Base-by-base conservation (phyloP, 441 rosid genomes). In the Erodium trifolium region DNA sequence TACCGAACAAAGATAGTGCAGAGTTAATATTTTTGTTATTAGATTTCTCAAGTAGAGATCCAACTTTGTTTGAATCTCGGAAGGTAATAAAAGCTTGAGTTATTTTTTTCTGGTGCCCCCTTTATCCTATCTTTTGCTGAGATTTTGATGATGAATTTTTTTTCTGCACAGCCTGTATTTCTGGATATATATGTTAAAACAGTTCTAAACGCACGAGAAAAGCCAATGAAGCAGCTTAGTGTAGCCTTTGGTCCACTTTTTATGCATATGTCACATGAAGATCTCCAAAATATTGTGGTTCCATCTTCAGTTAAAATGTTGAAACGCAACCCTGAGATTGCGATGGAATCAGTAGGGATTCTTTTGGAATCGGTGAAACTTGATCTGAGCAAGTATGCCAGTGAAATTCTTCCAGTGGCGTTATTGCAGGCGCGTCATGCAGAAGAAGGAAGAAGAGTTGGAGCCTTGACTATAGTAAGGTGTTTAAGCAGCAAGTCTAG, bases 271-370 rank as follows among this genome's bases (percentile, higher is more conserved):
- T 82, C 85, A 41, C 96, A 85, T 78, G 94, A 89, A 72, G 94
- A 96, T 76, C 87, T 96, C 78, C 96, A 89, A 78, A 82, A 79
- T 72, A 76, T 79, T 60, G 87, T 96, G 65, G 73, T 93, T 79
- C 96, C 98, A 17, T 81, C 98, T 68, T 86, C 89, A 3, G 80
- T 87, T 66, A 96, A 96, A 86, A 86, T 93, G 99, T 78, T 96
- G 72, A 96, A 89, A 82, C 97, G 99, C 75, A 96, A 96, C 81
- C 98, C 98, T 23, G 99, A 96, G 82, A 89, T 96, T 79, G 86
- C 86, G 66, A 72, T 96, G 79, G 99, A 96, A 74, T 79, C 99
- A 1, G 87, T 91, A 69, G 97, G 85, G 63, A 70, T 89, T 78
- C 84, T 93, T 66, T 76, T 96, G 80, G 87, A 80, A 37, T 82